phyloP scores from a whole-genome alignment of 2,329 filamentous ascomycete genomes.

The Aspergillus oerlinghausenensis region DNA sequence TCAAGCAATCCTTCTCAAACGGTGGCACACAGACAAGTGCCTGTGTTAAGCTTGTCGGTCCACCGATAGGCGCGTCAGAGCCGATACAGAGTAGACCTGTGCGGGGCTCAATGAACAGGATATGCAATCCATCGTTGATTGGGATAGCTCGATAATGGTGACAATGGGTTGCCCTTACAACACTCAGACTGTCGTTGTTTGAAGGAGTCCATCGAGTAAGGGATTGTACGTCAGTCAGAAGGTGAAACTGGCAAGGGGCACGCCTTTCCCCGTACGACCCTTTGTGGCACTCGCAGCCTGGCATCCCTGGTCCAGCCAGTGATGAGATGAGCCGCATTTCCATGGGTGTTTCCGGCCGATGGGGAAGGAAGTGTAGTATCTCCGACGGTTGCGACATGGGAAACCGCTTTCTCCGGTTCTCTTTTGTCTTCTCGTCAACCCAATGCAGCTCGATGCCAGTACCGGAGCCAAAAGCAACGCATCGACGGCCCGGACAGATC shows the following conservation, averaged over 20 bases:
- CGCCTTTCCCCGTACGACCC: slow-evolving; percentile 15
- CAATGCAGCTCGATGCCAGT: slow-evolving; percentile 62
- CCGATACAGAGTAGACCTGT: slow-evolving; percentile 57
- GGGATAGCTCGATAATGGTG: slow-evolving; percentile 63
- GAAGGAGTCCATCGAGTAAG: slow-evolving; percentile 20
- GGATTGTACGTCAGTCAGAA: slow-evolving; percentile 24
- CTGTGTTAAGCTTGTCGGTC: slow-evolving; percentile 53
- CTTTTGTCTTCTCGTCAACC: slow-evolving; percentile 45
- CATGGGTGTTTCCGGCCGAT: slow-evolving; percentile 47
- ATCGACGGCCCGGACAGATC: slow-evolving; percentile 60
- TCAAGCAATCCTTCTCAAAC: slow-evolving; percentile 11
- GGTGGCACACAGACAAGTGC: slow-evolving; percentile 54
- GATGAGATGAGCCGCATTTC: slow-evolving; percentile 62
- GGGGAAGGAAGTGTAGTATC: slow-evolving; percentile 55
- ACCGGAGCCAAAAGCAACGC: slow-evolving; percentile 62
- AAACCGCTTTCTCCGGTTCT: slow-evolving; percentile 35
- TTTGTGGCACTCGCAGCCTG: slow-evolving; percentile 28
- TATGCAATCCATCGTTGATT: slow-evolving; percentile 60
- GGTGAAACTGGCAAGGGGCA: slow-evolving; percentile 25
- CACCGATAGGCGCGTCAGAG: slow-evolving; percentile 56
- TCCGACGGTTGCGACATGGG: slow-evolving; percentile 41
- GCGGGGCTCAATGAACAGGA: slow-evolving; percentile 60
- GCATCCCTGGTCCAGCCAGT: slow-evolving; percentile 41
- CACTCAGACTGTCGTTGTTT: slow-evolving; percentile 21
- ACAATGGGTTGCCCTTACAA: slow-evolving; percentile 42